Evolutionary conservation across 192 early-diverging fungal species (phyloP), one percentile per base, ranked within the genome.

Genomic region (Backusella liffmaniae): DNA sequence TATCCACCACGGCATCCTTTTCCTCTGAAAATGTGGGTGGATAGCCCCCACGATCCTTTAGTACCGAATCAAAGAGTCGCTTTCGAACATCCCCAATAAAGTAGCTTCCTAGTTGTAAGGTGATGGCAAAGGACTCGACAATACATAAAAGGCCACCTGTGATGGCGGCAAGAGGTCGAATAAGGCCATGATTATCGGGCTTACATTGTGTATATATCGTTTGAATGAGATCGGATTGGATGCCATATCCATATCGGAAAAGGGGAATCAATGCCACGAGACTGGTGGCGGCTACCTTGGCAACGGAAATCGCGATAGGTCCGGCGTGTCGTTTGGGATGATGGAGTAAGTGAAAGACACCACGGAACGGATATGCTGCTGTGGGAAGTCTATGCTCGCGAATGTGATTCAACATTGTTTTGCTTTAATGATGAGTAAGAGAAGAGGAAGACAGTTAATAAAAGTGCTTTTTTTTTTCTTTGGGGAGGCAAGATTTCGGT

Each of bases 1-100:
- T 39, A 59, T 34, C 49, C 16, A 56, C 71, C 26, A 53, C 16
- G 2, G 30, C 10, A 29, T n/a, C n/a, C 9, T 9, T 51, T 12
- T 30, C 21, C 1, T 35, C 53, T 2, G 51, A 37, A 49, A 49
- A 30, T 51, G 51, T 44, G 6, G 67, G 44, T 13, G 62, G 46
- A 29, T 72, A n/a, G 3, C 42, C 44, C 4, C 49, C 36, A n/a
- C 42, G 36, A 5, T 70, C 70, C 29, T 65, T 12, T 12, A 77
- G 16, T 2, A 77, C 76, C 8, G 51, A 29, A 10, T 77, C 76
- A 77, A 77, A 77, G 3, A 77, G 62, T 15, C 76, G 51, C 16
- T 77, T 70, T 21, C 32, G 53, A 32, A 71, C 12, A 3, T 37
- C 21, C 0, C 76, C 76, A 41, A 77, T 42, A 32, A 72, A 36